Percentiles rank a stretch among this genome's conserved stretches.
Conservation (phyloP, 2,329 filamentous ascomycete genomes). For the Didymella exigua region DNA sequence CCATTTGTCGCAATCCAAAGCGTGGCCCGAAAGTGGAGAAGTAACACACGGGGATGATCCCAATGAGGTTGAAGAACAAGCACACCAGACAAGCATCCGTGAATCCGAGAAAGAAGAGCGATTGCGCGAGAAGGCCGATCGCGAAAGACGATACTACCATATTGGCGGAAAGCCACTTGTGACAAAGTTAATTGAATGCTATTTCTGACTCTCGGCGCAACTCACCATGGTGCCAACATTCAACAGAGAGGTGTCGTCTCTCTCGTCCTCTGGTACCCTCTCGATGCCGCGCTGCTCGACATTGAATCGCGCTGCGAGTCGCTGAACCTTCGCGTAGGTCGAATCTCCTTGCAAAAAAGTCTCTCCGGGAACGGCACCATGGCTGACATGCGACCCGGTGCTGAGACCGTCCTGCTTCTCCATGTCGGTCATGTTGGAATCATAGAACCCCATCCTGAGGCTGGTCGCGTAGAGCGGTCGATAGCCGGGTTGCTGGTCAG, state of each 20-base stretch:
- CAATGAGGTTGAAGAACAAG: conserved; percentile 76
- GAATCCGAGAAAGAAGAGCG: conserved; percentile 73
- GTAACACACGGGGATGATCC: conserved; percentile 73
- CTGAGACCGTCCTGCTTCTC: conserved; percentile 32
- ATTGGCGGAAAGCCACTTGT: conserved; percentile 76
- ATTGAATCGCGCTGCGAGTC: conserved; percentile 67
- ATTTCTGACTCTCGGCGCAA: conserved; percentile 4
- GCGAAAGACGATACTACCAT: conserved; percentile 79
- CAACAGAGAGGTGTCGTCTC: conserved; percentile 66
- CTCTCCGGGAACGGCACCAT: conserved; percentile 62
- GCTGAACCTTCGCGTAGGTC: conserved; percentile 64
- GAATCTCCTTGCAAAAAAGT: conserved; percentile 63
- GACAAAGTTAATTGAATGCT: not conserved
- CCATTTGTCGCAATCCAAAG: conserved; percentile 80
- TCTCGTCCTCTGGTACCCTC: conserved; percentile 72
- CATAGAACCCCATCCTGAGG: conserved; percentile 1
- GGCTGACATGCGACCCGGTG: conserved; percentile 33
- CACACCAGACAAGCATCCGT: conserved; percentile 73
- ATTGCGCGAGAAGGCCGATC: conserved; percentile 73
- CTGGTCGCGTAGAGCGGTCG: not conserved
- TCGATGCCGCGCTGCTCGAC: conserved; percentile 79
- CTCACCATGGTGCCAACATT: conserved; percentile 75
- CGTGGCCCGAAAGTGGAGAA: conserved; percentile 77
- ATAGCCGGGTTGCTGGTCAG: not conserved
- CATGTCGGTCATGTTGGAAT: conserved; percentile 21